Base-by-base conservation (phyloP, 805 yeast genomes). In the Candida railenensis region DNA sequence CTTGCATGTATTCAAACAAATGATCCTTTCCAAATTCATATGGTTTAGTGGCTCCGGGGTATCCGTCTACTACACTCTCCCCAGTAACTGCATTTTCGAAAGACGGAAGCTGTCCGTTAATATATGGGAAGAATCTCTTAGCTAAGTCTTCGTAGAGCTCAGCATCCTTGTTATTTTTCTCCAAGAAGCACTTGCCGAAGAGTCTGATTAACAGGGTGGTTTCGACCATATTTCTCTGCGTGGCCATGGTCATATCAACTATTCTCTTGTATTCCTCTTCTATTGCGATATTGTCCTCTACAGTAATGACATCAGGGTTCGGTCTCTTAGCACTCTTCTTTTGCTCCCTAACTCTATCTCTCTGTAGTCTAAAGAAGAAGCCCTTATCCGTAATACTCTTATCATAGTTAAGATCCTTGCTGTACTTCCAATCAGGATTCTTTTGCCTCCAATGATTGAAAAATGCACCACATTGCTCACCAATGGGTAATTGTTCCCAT, bases 1-100 rank as follows among this genome's bases (percentile, higher is more conserved):
- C 47, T 56, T 74, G 73, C 22, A 78, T 59, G 38, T 76, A 66
- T 51, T 76, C 74, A 44, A 78, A 65, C 15, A 46, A 28, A 39
- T 58, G 50, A 2, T 53, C 55, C n/a, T 49, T 47, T 5, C 54
- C 47, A 12, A 14, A 14, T 20, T 48, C 48, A 33, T 42, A 55
- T n/a, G 42, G 36, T 14, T 32, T 40, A 12, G 49, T 36, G 2
- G 44, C 34, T 16, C 48, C 42, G 8, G 58, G 53, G 22, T 43
- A 48, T 3, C 48, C 51, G 18, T 47, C 39, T 3, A 36, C 32
- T 3, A 49, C 47, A 5, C 28, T 39, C 20, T 45, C 37, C 3
- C 51, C 48, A 19, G 5, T 43, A 7, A 21, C 16, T 12, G 30
- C 16, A 15, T 53, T 43, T n/a, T 52, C 56, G 45, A 59, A 65